A percentile compares a stretch with the other conserved stretches of the same genome.
Evolutionary conservation across 768 basidiomycete species (phyloP).

Genomic region (Chalciporus piperatus): DNA sequence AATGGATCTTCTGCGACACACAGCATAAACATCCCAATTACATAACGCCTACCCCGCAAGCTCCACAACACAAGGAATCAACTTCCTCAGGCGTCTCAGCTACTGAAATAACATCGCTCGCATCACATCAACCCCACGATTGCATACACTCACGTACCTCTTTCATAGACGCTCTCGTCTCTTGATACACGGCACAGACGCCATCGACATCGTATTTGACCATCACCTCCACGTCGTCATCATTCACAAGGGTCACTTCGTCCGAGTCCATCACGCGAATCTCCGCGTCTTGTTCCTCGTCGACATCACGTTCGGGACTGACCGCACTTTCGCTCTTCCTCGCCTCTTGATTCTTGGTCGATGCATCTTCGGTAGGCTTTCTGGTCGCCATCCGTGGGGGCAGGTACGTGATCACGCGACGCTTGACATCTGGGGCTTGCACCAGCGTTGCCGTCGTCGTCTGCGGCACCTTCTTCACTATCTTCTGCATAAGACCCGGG

Average conservation of each 20-base stretch:
- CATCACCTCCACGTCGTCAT: slow-evolving; percentile 13
- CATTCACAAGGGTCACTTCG: slow-evolving; percentile 26
- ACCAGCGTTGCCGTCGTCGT: neutral
- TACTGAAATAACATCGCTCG: slow-evolving; percentile 19
- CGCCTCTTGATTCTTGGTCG: neutral
- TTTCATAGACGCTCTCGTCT: slow-evolving; percentile 18
- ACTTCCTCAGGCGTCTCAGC: slow-evolving; percentile 22
- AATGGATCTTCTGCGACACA: too few species aligned
- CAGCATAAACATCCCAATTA: too few species aligned
- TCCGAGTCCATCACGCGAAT: slow-evolving; percentile 22
- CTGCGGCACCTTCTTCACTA: neutral
- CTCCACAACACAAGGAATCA: slow-evolving; percentile 9
- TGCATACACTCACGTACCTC: slow-evolving; percentile 18
- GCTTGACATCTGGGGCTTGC: neutral
- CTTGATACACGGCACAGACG: slow-evolving; percentile 17
- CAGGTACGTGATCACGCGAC: slow-evolving; percentile 29
- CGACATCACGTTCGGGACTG: neutral
- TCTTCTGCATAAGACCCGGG: neutral
- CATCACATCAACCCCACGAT: neutral
- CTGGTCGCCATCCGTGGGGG: slow-evolving; percentile 21
- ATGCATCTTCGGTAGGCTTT: neutral
- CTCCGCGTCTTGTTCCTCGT: neutral
- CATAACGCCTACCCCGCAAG: neutral
- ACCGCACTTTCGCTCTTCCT: neutral
- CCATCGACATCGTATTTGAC: slow-evolving; percentile 17